Percentiles rank a stretch among this genome's conserved stretches.
Evolutionary conservation across 495 filamentous ascomycete species (phyloP).

Genomic region (Chaetomium cochliodes): DNA sequence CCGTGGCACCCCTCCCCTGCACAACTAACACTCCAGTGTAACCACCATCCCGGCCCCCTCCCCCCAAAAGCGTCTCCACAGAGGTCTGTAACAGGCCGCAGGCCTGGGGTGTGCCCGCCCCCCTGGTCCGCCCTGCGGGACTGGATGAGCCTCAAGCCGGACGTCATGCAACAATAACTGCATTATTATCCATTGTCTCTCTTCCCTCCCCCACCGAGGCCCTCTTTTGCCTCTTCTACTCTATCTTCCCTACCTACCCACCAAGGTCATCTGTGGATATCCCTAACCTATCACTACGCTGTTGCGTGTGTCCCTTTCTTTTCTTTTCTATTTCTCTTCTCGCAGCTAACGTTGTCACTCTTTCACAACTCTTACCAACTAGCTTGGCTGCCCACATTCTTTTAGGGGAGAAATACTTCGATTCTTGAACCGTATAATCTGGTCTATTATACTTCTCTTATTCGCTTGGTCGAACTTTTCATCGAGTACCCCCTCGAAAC

Average conservation of each 20-base stretch:
- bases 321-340: constrained; percentile 46
- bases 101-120: constrained; percentile 31
- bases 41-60: constrained; percentile 31
- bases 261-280: constrained; percentile 42
- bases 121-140: constrained; percentile 34
- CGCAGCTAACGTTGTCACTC: constrained; percentile 55
- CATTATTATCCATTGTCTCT: constrained; percentile 37
- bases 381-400: constrained; percentile 57
- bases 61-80: constrained; percentile 32
- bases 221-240: constrained; percentile 34
- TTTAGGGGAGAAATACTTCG: constrained; percentile 41
- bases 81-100: constrained; percentile 43
- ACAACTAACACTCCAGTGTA: constrained; percentile 17
- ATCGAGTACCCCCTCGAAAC: constrained; percentile 5
- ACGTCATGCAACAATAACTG: constrained; percentile 40
- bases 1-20: constrained; percentile 21
- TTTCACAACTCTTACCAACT: constrained; percentile 54
- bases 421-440: constrained; percentile 49
- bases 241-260: constrained; percentile 40
- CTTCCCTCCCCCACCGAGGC: constrained; percentile 33
- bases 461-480: constrained; percentile 24
- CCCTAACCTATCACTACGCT: constrained; percentile 44
- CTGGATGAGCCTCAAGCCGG: constrained; percentile 38
- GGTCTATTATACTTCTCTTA: constrained; percentile 39
- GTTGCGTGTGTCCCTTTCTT: constrained; percentile 46